Conservation (phyloP, 208 protist genomes). For the Naegleria lovaniensis region DNA sequence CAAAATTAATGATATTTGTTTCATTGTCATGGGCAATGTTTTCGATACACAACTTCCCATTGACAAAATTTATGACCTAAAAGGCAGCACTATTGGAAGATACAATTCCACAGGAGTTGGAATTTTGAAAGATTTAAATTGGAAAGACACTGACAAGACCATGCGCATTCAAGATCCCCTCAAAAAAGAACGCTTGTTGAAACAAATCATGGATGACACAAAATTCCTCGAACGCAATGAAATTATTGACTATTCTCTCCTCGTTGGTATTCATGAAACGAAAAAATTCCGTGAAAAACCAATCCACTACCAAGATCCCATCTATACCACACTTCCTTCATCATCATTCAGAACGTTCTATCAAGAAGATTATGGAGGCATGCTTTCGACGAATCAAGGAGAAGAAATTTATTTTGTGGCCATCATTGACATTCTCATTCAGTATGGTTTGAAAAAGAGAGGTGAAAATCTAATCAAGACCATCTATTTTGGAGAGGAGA, state of each 20-base stretch:
- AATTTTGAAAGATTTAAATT: constrained; percentile 21
- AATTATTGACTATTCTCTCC: constrained; percentile 3
- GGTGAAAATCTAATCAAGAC: neutral
- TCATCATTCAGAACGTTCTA: neutral
- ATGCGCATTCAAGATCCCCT: neutral
- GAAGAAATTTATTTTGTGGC: neutral
- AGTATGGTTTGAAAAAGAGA: neutral
- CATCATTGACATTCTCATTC: constrained; percentile 15
- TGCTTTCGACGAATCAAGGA: neutral
- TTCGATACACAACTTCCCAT: neutral
- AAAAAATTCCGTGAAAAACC: neutral
- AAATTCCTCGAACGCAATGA: neutral
- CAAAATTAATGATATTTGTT: neutral
- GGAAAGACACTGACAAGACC: neutral
- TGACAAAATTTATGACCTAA: constrained; percentile 6
- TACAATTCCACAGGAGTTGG: neutral
- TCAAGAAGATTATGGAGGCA: neutral
- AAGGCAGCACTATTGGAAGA: constrained; percentile 3
- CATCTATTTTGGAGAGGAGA: neutral
- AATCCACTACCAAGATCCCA: neutral
- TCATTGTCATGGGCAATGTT: constrained; percentile 9
- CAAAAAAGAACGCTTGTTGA: neutral
- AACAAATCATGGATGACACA: neutral
- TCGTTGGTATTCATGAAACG: neutral
- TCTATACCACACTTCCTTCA: neutral